Percentiles rank a stretch among this genome's conserved stretches.
These are phyloP conservation scores for Blakeslea trispora DNA, from an alignment of 371 early-diverging fungal species.

Conservation along the genomic window DNA sequence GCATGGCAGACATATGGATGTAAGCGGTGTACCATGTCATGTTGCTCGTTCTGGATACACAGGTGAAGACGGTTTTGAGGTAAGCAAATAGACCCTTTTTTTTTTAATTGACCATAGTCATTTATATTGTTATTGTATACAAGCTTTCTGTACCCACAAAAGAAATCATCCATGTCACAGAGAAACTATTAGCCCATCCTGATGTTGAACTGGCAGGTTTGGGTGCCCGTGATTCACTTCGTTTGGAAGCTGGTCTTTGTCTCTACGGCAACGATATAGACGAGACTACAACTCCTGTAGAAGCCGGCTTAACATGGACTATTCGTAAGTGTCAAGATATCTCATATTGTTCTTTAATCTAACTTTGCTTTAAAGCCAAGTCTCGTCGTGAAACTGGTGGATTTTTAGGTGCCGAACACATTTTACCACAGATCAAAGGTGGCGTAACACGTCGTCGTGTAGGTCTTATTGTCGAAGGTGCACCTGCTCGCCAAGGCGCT, in stretches of 20 bases:
- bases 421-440: constrained; percentile 86
- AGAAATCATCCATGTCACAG: constrained; percentile 69
- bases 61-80: constrained; percentile 99
- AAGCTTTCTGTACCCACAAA: constrained; percentile 84
- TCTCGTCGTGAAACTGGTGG: constrained; percentile 89
- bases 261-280: constrained; percentile 96
- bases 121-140: too few species aligned
- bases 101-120: too few species aligned
- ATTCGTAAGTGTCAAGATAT: constrained; percentile 80
- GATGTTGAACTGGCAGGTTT: constrained; percentile 93
- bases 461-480: constrained; percentile 91
- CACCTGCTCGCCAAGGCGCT: constrained; percentile 93
- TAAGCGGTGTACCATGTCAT: constrained; percentile 83
- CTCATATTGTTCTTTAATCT: neutral
- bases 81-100: too few species aligned
- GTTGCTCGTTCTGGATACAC: constrained; percentile 97
- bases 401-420: constrained; percentile 89
- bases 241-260: constrained; percentile 97
- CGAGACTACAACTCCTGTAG: constrained; percentile 90
- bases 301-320: constrained; percentile 95
- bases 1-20: constrained; percentile 73
- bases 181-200: constrained; percentile 70
- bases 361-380: constrained; percentile 57
- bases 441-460: constrained; percentile 83
- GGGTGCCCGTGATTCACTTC: constrained; percentile 93